Conservation (phyloP, 768 basidiomycete species). For the Astraeus odoratus region DNA sequence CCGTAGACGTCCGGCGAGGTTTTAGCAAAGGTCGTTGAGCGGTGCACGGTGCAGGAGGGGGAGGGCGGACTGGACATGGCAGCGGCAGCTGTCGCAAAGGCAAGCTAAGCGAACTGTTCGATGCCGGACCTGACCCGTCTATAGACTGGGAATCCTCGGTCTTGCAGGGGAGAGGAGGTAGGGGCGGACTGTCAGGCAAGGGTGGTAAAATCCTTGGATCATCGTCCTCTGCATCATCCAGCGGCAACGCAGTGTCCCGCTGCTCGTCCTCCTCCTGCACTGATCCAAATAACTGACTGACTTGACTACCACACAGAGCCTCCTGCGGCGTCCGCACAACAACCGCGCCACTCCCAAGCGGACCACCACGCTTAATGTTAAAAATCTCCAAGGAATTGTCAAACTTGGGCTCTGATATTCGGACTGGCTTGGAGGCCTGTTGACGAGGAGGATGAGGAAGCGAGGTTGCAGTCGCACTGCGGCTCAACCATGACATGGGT, state of each 20-base stretch:
- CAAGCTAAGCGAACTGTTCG: constrained; percentile 20
- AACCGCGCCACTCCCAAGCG: constrained; percentile 65
- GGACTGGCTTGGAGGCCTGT: constrained; percentile 32
- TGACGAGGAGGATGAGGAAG: constrained; percentile 15
- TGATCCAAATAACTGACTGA: constrained; percentile 1
- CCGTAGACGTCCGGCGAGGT: constrained; percentile 14
- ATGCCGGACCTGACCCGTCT: neutral
- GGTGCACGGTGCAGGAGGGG: constrained; percentile 17
- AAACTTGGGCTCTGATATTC: constrained; percentile 39
- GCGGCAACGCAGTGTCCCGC: constrained; percentile 3
- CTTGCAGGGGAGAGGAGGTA: constrained; percentile 43
- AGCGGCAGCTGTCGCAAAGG: constrained; percentile 22
- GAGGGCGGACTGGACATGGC: constrained; percentile 31
- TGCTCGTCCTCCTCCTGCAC: constrained; percentile 11
- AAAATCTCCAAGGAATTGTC: constrained; percentile 28
- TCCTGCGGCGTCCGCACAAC: constrained; percentile 78
- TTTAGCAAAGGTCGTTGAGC: constrained; percentile 34
- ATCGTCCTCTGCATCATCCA: constrained; percentile 11
- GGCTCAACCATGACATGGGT: constrained; percentile 37
- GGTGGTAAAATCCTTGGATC: constrained; percentile 20
- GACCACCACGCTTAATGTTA: constrained; percentile 33
- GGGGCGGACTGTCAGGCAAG: constrained; percentile 37
- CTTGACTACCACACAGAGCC: constrained; percentile 41
- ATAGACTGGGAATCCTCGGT: constrained; percentile 3
- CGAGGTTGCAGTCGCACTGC: constrained; percentile 29